Evolutionary conservation across 352 stramenopile species (phyloP), one percentile per base, ranked within the genome.

Genomic region (Sclerospora graminicola): DNA sequence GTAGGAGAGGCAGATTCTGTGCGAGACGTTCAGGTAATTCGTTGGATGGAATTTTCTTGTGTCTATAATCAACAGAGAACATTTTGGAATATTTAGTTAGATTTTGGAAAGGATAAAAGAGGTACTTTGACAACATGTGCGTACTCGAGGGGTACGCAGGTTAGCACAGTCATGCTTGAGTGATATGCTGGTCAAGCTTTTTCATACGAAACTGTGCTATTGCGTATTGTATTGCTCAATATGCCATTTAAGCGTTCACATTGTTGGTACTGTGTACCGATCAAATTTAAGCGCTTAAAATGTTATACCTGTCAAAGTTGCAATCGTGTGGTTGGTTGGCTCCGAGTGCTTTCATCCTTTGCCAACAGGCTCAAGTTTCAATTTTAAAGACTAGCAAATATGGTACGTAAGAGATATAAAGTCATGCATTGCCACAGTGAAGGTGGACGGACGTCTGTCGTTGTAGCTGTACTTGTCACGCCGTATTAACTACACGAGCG

Each of bases 301-400:
- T n/a, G n/a, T 48, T 21, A 28, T 16, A 13, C 14, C 28, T 48
- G 31, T 29, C 9, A 3, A 11, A 24, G 30, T 20, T 19, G 3
- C 19, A n/a, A n/a, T n/a, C n/a, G 13, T 24, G 16, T 32, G 20
- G n/a, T 51, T 61, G 56, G 52, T 55, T 66, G 57, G 58, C 60
- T 61, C 45, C 56, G 43, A 67, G 46, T 56, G 47, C 51, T 51
- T 36, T 31, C 32, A 37, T 26, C 21, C 21, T 26, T 26, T 26
- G 4, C 21, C 21, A 7, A 6, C 21, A 26, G 83, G 64, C 66
- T 76, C 76, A 71, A 89, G 85, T 67, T 83, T 83, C 81, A 67
- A 81, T 81, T 82, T 82, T 78, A 78, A 83, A 84, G 71, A 72
- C 65, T 74, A 61, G 60, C 76, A 89, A n/a, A 82, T 69, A 88